A percentile compares a stretch with the other conserved stretches of the same genome.
Conservation (phyloP, 768 basidiomycete species). For the Lanmaoa rubissima region DNA sequence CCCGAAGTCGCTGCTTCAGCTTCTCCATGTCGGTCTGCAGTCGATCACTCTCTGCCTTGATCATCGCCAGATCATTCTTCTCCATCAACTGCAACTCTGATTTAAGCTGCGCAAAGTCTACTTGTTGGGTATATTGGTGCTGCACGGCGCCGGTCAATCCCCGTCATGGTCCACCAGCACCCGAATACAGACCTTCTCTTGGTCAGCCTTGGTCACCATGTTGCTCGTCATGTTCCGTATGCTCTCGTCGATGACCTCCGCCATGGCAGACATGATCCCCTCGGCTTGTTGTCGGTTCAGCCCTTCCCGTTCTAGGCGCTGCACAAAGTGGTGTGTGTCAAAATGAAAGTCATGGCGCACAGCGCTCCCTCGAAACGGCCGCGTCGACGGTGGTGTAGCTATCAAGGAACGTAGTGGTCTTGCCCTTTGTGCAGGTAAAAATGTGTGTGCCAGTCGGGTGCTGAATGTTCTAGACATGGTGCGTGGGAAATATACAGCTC, state of each 20-base stretch:
- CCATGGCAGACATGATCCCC: slow-evolving; percentile 96
- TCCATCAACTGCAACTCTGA: slow-evolving; percentile 95
- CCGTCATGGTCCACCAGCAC: neutral
- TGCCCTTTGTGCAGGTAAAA: neutral
- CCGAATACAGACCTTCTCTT: slow-evolving; percentile 77
- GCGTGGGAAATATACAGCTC: slow-evolving; percentile 17
- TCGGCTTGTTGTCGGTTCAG: slow-evolving; percentile 90
- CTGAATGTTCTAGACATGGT: slow-evolving; percentile 14
- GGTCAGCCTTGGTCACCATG: slow-evolving; percentile 94
- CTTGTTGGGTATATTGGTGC: slow-evolving; percentile 94
- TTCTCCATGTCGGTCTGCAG: slow-evolving; percentile 89
- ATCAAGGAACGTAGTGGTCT: slow-evolving; percentile 6
- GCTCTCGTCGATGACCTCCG: slow-evolving; percentile 96
- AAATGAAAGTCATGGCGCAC: slow-evolving; percentile 67
- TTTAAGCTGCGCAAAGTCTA: slow-evolving; percentile 95
- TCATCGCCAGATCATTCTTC: slow-evolving; percentile 93
- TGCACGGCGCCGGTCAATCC: slow-evolving; percentile 29
- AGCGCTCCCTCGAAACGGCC: slow-evolving; percentile 32
- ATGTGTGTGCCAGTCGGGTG: slow-evolving; percentile 6
- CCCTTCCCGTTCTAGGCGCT: slow-evolving; percentile 85
- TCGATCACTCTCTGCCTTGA: slow-evolving; percentile 97
- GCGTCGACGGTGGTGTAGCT: neutral
- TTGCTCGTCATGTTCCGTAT: slow-evolving; percentile 93
- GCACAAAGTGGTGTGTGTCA: slow-evolving; percentile 94
- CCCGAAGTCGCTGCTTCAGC: slow-evolving; percentile 87